Percentiles rank a stretch among this genome's conserved stretches.
These are phyloP conservation scores for Trypanosoma vivax DNA, from an alignment of 208 protist species.

Conservation along the genomic window DNA sequence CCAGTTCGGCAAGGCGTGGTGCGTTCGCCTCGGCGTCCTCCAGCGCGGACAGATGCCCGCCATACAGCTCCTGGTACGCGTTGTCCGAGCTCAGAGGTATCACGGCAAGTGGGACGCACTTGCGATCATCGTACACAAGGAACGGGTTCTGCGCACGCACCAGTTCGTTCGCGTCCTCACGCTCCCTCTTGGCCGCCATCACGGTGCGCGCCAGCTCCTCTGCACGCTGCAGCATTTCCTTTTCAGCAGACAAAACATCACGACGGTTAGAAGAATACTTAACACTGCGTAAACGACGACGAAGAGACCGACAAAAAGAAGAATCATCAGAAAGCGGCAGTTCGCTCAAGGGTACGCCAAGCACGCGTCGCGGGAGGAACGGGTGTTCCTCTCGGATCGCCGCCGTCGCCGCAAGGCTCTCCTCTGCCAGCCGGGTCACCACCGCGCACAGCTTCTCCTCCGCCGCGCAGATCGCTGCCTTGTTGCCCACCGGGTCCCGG, in stretches of 20 bases:
- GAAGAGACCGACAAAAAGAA: constrained; percentile 4
- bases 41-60: not conserved
- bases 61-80: not conserved
- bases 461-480: constrained; percentile 15
- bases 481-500: constrained; percentile 2
- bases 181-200: not conserved
- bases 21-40: not conserved
- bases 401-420: constrained; percentile 4
- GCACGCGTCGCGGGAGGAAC: constrained; percentile 17
- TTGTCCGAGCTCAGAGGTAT: not conserved
- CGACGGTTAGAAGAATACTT: not conserved
- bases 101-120: not conserved
- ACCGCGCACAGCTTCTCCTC: constrained; percentile 13
- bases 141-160: not conserved
- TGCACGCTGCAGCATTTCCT: not conserved
- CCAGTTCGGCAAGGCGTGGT: not conserved
- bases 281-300: not conserved
- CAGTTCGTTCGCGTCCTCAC: not conserved
- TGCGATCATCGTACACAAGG: too few species aligned
- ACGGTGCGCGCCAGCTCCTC: not conserved
- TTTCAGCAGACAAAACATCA: not conserved
- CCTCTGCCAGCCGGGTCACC: constrained; percentile 9
- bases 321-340: constrained; percentile 16
- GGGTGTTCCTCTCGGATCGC: constrained; percentile 5
- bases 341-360: constrained; percentile 17